phyloP scores from a whole-genome alignment of 176 grass and related monocot species.

The Leersia perrieri region DNA sequence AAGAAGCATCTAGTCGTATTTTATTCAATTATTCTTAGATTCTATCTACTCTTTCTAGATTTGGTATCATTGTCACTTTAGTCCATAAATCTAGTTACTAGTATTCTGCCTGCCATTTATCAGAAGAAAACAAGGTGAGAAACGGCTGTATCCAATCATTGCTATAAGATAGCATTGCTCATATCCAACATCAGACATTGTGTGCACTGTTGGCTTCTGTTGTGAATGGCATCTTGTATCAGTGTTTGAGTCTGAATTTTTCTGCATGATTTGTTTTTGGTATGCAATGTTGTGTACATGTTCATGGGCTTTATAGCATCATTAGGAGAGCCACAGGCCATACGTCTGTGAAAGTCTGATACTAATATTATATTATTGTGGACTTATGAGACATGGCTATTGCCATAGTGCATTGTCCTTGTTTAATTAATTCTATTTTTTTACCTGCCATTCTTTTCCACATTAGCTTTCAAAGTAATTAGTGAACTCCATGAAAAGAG shows the following conservation, averaged over 20 bases:
- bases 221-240: not conserved
- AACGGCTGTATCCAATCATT: not conserved
- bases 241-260: not conserved
- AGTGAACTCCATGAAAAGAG: not conserved
- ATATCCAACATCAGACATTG: not conserved
- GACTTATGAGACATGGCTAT: not conserved
- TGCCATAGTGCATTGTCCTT: not conserved
- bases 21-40: constrained; percentile 1
- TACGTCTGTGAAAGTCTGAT: not conserved
- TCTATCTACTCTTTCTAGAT: constrained; percentile 5
- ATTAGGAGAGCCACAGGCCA: not conserved
- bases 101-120: not conserved
- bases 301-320: not conserved
- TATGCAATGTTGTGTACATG: not conserved
- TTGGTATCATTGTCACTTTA: not conserved
- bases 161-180: not conserved
- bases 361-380: not conserved
- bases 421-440: not conserved
- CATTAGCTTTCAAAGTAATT: not conserved
- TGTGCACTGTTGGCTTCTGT: not conserved
- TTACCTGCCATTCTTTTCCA: not conserved
- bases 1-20: not conserved
- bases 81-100: constrained; percentile 2
- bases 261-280: not conserved
- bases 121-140: not conserved